Evolutionary conservation across 2,329 filamentous ascomycete genomes (phyloP).

Genomic region (Colletotrichum kahawae): DNA sequence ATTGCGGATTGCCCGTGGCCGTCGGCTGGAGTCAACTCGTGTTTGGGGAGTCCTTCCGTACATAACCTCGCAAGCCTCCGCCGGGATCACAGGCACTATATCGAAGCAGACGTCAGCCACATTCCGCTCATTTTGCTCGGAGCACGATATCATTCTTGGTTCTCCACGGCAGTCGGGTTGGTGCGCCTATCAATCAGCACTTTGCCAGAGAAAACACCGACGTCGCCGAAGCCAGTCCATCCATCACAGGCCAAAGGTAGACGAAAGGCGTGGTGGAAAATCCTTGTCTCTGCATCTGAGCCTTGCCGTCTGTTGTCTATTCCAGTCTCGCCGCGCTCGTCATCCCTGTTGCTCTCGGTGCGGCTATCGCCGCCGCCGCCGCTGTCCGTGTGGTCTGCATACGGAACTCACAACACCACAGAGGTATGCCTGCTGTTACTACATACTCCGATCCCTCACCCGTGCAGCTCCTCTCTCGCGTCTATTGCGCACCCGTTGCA

Average conservation of each 20-base stretch:
- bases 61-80: not conserved
- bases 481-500: conserved; percentile 3
- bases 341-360: not conserved
- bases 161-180: not conserved
- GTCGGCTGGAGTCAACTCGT: not conserved
- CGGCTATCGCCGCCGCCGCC: not conserved
- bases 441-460: not conserved
- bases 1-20: not conserved
- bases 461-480: conserved; percentile 15
- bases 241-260: not conserved
- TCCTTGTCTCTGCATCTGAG: not conserved
- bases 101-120: not conserved
- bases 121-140: not conserved
- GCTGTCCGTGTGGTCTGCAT: not conserved
- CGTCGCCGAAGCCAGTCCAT: not conserved
- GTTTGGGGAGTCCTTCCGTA: not conserved
- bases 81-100: not conserved
- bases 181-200: not conserved
- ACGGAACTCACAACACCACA: not conserved
- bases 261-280: not conserved
- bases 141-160: not conserved
- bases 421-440: not conserved
- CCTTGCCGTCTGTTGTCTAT: conserved; percentile 1
- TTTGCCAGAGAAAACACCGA: not conserved
- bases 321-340: not conserved